Percentiles rank a stretch among this genome's conserved stretches.
These are phyloP conservation scores for Crataegus laevigata DNA, from an alignment of 306 rosid species.

Conservation along the genomic window DNA sequence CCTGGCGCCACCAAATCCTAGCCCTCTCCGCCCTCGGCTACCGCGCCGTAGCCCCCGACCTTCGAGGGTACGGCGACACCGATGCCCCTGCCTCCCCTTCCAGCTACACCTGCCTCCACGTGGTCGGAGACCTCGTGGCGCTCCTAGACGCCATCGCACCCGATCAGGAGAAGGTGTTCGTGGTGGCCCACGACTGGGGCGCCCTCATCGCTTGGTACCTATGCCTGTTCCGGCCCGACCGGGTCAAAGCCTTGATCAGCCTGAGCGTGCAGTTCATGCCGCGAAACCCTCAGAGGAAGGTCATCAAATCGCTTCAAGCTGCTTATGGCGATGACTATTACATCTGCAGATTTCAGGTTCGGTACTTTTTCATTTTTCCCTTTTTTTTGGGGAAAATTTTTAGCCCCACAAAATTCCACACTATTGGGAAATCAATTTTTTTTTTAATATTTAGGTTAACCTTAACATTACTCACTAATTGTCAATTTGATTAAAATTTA, in stretches of 20 bases:
- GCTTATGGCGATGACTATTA: conserved; percentile 57
- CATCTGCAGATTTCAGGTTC: conserved; percentile 72
- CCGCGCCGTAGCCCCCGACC: conserved; percentile 70
- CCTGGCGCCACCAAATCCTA: conserved; percentile 74
- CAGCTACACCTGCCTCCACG: conserved; percentile 50
- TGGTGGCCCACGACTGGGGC: conserved; percentile 93
- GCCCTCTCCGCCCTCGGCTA: conserved; percentile 55
- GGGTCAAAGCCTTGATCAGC: conserved; percentile 56
- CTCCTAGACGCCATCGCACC: conserved; percentile 43
- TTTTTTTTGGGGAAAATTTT: neutral
- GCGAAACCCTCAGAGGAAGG: conserved; percentile 47
- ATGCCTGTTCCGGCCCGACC: conserved; percentile 55
- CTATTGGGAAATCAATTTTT: neutral
- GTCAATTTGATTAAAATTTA: too few relatives aligned
- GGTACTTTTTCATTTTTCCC: too few relatives aligned
- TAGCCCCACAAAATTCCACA: neutral
- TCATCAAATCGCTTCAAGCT: conserved; percentile 34
- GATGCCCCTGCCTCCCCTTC: conserved; percentile 26
- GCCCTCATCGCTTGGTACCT: conserved; percentile 60
- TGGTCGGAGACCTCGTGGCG: conserved; percentile 58
- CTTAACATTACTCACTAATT: too few relatives aligned
- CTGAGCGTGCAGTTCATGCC: conserved; percentile 52
- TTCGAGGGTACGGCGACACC: conserved; percentile 75
- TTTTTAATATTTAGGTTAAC: too few relatives aligned
- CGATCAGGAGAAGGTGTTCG: conserved; percentile 54